Evolutionary conservation across 225 moss, liverwort and hornwort genomes (phyloP).

Genomic region (Anthoceros angustus): DNA sequence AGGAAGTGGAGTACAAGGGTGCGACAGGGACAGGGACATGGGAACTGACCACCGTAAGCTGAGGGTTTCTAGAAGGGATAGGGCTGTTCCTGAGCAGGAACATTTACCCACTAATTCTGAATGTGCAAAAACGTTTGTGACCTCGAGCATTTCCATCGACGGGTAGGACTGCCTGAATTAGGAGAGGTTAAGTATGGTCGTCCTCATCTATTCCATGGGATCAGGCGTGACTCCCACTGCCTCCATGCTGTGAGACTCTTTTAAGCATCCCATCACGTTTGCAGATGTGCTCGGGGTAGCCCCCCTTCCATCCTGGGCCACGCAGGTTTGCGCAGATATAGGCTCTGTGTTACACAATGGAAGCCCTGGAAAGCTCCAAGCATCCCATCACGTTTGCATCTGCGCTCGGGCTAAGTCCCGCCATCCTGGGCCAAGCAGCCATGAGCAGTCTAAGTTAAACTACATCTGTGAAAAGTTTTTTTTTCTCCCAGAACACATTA

Average conservation of each 20-base stretch:
- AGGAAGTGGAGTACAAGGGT: too few species aligned
- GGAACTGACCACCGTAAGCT: too few species aligned
- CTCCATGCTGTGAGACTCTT: slow-evolving; percentile 83
- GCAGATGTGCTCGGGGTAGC: slow-evolving; percentile 38
- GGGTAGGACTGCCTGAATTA: slow-evolving; percentile 77
- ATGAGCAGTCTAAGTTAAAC: too few species aligned
- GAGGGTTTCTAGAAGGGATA: background rate
- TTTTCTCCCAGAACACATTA: too few species aligned
- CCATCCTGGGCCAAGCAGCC: too few species aligned
- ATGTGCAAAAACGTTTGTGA: slow-evolving; percentile 34
- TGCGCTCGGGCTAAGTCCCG: too few species aligned
- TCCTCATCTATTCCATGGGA: slow-evolving; percentile 42
- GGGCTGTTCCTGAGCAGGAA: background rate
- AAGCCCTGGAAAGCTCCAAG: too few species aligned
- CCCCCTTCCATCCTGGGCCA: slow-evolving; percentile 69
- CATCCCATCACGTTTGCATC: too few species aligned
- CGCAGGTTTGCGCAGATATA: slow-evolving; percentile 22
- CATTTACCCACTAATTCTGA: background rate
- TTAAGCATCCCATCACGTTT: slow-evolving; percentile 58
- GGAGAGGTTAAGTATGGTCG: slow-evolving; percentile 93
- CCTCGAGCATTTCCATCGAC: slow-evolving; percentile 78
- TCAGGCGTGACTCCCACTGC: slow-evolving; percentile 54
- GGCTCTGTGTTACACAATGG: too few species aligned
- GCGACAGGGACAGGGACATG: too few species aligned
- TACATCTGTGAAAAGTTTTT: too few species aligned